Percentiles rank a stretch among this genome's conserved stretches.
Evolutionary conservation across 1,139 yeast species (phyloP).

Genomic region (Debaryomyces nepalensis): DNA sequence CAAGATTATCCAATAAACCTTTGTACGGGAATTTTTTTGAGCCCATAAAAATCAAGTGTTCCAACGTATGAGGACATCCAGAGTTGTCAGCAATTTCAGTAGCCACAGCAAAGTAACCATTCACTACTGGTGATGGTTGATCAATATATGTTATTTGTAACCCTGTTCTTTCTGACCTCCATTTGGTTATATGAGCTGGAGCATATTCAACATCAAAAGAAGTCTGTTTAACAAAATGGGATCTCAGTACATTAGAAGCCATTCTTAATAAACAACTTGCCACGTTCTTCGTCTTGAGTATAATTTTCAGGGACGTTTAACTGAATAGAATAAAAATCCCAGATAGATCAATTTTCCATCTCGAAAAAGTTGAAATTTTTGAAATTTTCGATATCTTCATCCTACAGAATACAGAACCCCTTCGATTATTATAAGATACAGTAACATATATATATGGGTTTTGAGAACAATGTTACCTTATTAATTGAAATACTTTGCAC

Average conservation of each 20-base stretch:
- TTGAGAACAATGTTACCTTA: no score
- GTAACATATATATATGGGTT: no score
- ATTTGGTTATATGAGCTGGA: conserved; percentile 66
- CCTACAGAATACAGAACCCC: no score
- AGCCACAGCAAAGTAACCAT: conserved; percentile 93
- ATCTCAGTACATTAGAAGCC: conserved; percentile 14
- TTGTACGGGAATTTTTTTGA: conserved; percentile 87
- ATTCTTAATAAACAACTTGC: conserved; percentile 10
- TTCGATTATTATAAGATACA: no score
- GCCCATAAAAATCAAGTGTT: conserved; percentile 95
- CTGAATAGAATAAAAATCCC: not conserved
- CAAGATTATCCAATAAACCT: conserved; percentile 85
- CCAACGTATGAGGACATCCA: conserved; percentile 95
- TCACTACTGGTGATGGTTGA: conserved; percentile 86
- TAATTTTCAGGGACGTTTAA: conserved; percentile 2
- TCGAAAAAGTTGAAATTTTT: not conserved
- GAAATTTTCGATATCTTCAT: not conserved
- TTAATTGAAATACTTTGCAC: no score
- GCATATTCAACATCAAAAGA: conserved; percentile 65
- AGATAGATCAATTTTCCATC: not conserved
- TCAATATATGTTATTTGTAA: conserved; percentile 76
- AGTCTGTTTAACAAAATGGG: conserved; percentile 47
- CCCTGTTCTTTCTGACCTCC: conserved; percentile 80
- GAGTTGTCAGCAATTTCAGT: conserved; percentile 86
- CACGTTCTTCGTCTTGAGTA: conserved; percentile 2